Evolutionary conservation across 257 asterid species (phyloP).

Genomic region (Marsdenia floribunda): DNA sequence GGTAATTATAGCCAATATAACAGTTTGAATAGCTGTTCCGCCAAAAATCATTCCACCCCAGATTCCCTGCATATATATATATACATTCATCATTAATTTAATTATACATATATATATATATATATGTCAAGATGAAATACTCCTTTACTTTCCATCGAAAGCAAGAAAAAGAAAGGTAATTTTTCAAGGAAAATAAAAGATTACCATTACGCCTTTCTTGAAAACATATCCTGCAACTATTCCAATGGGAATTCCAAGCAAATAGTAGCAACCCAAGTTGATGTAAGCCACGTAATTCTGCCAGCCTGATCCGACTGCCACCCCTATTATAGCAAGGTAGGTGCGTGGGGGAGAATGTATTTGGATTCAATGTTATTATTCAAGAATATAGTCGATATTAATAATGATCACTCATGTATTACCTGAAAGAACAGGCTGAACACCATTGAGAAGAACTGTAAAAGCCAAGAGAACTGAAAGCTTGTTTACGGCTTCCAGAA

Average conservation of each 20-base stretch:
- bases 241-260: conserved; percentile 47
- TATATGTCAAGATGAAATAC: too few species aligned
- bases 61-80: conserved; percentile 22
- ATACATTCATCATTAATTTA: too few species aligned
- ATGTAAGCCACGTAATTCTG: conserved; percentile 47
- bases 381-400: not conserved
- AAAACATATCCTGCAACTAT: not conserved
- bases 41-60: conserved; percentile 79
- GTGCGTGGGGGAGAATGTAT: too few species aligned
- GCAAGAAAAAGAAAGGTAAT: too few species aligned
- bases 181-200: too few species aligned
- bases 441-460: conserved; percentile 45
- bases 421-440: conserved; percentile 58
- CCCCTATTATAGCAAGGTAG: conserved; percentile 26
- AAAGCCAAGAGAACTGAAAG: conserved; percentile 47
- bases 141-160: too few species aligned
- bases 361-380: not conserved
- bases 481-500: conserved; percentile 34
- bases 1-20: conserved; percentile 39
- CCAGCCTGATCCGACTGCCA: conserved; percentile 61
- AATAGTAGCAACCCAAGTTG: conserved; percentile 46
- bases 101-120: too few species aligned
- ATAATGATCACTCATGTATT: not conserved
- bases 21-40: conserved; percentile 63
- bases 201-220: too few species aligned